Conservation (phyloP, 805 yeast genomes). For the Komagataella ulmi region DNA sequence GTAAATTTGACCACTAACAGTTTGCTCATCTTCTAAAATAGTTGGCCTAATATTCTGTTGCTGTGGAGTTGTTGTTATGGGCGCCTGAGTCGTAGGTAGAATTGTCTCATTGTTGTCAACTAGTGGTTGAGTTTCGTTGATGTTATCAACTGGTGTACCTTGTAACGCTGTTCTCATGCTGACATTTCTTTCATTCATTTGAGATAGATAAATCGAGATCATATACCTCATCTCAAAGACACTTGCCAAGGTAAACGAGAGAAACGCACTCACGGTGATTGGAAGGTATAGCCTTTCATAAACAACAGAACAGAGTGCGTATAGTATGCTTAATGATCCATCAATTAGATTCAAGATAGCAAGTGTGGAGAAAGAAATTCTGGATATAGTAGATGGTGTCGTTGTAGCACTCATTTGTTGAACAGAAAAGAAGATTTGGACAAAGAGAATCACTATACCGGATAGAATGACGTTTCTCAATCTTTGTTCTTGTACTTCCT, state of each 20-base stretch:
- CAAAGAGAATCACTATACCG: slow-evolving; percentile 29
- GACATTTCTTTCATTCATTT: slow-evolving; percentile 58
- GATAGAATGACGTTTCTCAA: slow-evolving; percentile 27
- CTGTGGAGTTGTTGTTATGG: slow-evolving; percentile 9
- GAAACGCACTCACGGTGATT: slow-evolving; percentile 53
- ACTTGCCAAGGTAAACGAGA: slow-evolving; percentile 56
- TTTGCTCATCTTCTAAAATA: slow-evolving; percentile 33
- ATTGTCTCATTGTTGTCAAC: slow-evolving; percentile 7
- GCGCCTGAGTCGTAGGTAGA: slow-evolving; percentile 9
- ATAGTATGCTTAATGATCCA: slow-evolving; percentile 51
- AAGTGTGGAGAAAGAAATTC: slow-evolving; percentile 58
- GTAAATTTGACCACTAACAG: slow-evolving; percentile 42
- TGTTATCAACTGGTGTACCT: slow-evolving; percentile 36
- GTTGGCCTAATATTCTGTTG: slow-evolving; percentile 11
- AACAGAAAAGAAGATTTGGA: slow-evolving; percentile 44
- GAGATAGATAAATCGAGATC: slow-evolving; percentile 53
- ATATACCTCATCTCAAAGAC: slow-evolving; percentile 68
- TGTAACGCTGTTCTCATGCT: slow-evolving; percentile 53
- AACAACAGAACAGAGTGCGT: slow-evolving; percentile 44
- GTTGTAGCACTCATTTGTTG: slow-evolving; percentile 58
- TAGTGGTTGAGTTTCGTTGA: slow-evolving; percentile 7
- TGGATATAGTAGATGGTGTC: slow-evolving; percentile 72
- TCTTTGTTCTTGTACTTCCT: slow-evolving; percentile 27
- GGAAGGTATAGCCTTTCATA: slow-evolving; percentile 48
- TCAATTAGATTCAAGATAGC: slow-evolving; percentile 55